Base-by-base conservation (phyloP, 148 eudicot genomes). In the Fallopia convolvulus region DNA sequence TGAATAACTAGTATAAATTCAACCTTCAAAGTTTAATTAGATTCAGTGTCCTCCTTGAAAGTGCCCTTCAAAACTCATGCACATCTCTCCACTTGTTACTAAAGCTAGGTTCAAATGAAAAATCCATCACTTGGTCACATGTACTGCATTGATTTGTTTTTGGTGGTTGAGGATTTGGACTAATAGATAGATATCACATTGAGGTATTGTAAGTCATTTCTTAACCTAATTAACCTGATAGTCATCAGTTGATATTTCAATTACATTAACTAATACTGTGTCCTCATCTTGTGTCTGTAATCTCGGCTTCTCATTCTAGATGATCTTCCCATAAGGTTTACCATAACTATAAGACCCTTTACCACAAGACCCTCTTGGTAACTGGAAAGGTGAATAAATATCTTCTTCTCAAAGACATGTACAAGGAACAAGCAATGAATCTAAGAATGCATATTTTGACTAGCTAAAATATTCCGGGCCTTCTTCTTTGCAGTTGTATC, bases 401-500 rank as follows among this genome's bases (percentile, higher is more conserved):
- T 55, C 21, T 55, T 55, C 61, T 55, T 58, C 65, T 30, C 30
- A 21, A 58, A 58, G 32, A 26, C 17, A 23, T 23, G 70, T 30
- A 23, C 3, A 23, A 23, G 33, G 15, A 39, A 26, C 39, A 61
- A 23, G 30, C 33, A 61, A 61, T 61, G 17, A 58, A 21, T 21
- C 32, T 2, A 58, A 58, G 40, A 61, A 13, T 26, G 70, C 14
- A 30, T 61, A 26, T 3, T 61, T 17, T 23, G 70, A 61, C 36
- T 26, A 18, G 12, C 70, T 9, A 61, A 1, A 5, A 3, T 17
- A 6, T 18, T 55, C 17, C 5, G 15, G 3, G 36, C 26, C 39
- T 61, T 1, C 70, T 61, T 70, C 41, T 77, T 11, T 82, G 85
- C 93, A 93, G 98, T 91, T 75, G 80, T 89, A 80, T 42, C 83